phyloP scores from a whole-genome alignment of 2,329 filamentous ascomycete genomes.

The Calonectria montana region DNA sequence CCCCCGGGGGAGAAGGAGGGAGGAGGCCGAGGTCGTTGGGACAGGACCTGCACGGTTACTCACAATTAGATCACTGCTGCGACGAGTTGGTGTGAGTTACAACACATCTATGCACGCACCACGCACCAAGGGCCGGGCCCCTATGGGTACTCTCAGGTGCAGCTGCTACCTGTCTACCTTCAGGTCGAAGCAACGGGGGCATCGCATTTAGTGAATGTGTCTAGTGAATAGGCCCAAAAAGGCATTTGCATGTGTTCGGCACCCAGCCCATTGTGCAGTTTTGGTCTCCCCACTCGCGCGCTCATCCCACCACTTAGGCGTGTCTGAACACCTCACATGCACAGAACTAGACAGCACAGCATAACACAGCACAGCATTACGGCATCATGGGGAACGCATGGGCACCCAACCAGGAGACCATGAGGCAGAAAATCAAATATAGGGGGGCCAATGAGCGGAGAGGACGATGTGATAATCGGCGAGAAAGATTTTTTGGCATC shows the following conservation, averaged over 20 bases:
- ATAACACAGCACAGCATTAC: conserved; percentile 16
- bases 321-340: conserved; percentile 16
- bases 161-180: neutral
- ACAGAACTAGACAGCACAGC: conserved; percentile 7
- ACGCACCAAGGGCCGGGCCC: conserved; percentile 1
- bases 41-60: neutral
- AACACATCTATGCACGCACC: conserved; percentile 25
- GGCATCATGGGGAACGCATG: conserved; percentile 19
- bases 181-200: neutral
- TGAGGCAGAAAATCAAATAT: neutral
- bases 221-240: neutral
- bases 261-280: neutral
- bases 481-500: neutral
- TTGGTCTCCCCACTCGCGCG: neutral
- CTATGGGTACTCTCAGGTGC: neutral
- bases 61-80: conserved; percentile 16
- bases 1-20: neutral
- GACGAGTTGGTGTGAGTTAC: conserved; percentile 20
- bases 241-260: conserved; percentile 6
- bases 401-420: conserved; percentile 19
- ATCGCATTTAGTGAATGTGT: conserved; percentile 3
- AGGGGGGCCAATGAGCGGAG: neutral
- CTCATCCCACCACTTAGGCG: conserved; percentile 10
- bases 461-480: neutral
- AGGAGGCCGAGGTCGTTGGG: conserved; percentile 1